Conservation (phyloP, 129 eudicot species). For the Flaveria ramosissima region DNA sequence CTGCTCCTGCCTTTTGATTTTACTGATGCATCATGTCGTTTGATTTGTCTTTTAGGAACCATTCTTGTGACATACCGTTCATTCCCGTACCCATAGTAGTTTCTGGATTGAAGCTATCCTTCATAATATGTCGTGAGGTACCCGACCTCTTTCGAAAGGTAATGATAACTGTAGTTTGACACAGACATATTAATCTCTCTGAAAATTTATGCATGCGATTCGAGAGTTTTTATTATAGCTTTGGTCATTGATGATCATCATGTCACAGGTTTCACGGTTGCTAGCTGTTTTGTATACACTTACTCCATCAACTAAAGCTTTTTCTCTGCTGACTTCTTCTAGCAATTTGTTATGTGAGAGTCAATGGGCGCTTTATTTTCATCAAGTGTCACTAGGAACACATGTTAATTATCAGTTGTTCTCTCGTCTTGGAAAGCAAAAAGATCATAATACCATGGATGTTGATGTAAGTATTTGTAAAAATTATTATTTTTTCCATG, state of each 20-base stretch:
- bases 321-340: slow-evolving; percentile 40
- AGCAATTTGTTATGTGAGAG: slow-evolving; percentile 48
- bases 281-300: slow-evolving; percentile 65
- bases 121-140: slow-evolving; percentile 68
- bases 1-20: slow-evolving; percentile 11
- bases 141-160: slow-evolving; percentile 85
- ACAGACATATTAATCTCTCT: slow-evolving; percentile 3
- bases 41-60: slow-evolving; percentile 35
- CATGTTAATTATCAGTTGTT: slow-evolving; percentile 60
- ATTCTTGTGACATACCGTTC: slow-evolving; percentile 40
- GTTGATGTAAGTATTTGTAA: slow-evolving; percentile 46
- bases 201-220: slow-evolving; percentile 1
- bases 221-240: neutral
- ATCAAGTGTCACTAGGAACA: slow-evolving; percentile 86
- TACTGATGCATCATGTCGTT: slow-evolving; percentile 28
- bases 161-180: neutral
- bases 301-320: slow-evolving; percentile 41
- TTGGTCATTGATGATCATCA: slow-evolving; percentile 11
- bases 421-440: slow-evolving; percentile 42
- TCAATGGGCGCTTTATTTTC: slow-evolving; percentile 84
- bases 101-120: slow-evolving; percentile 63
- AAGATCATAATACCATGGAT: slow-evolving; percentile 29
- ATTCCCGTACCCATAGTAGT: slow-evolving; percentile 47
- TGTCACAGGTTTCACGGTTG: slow-evolving; percentile 80
- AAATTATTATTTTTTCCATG: neutral